A percentile compares a stretch with the other conserved stretches of the same genome.
These are phyloP conservation scores for Lizonia empirigonia DNA, from an alignment of 2,329 filamentous ascomycete genomes.

Conservation along the genomic window DNA sequence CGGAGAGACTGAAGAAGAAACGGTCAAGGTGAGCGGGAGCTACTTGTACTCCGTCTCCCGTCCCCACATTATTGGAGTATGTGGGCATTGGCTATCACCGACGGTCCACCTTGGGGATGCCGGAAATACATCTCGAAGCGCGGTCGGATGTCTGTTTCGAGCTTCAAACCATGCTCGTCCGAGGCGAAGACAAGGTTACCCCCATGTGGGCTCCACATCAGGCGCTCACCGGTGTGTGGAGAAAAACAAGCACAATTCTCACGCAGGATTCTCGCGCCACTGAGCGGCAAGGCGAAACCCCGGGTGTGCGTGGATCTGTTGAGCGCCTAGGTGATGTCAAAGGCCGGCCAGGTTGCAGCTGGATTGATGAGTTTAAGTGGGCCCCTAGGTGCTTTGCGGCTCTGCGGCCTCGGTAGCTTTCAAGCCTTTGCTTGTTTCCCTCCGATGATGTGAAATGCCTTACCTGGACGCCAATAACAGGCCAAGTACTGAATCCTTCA, in stretches of 20 bases:
- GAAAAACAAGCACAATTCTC: constrained; percentile 12
- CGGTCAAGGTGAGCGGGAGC: constrained; percentile 6
- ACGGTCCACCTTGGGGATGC: constrained; percentile 13
- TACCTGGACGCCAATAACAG: constrained; percentile 11
- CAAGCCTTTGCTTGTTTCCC: constrained; percentile 17
- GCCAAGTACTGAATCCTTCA: not conserved
- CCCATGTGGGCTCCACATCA: constrained; percentile 13
- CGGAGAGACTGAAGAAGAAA: constrained; percentile 13
- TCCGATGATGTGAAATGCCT: constrained; percentile 10
- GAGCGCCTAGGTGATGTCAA: constrained; percentile 22
- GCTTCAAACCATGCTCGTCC: constrained; percentile 4
- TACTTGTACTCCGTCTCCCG: constrained; percentile 27
- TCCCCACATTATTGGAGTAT: constrained; percentile 29
- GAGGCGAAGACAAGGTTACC: constrained; percentile 7
- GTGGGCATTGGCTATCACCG: constrained; percentile 19
- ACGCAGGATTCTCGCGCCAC: constrained; percentile 1
- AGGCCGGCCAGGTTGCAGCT: constrained; percentile 14
- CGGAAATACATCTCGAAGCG: constrained; percentile 7
- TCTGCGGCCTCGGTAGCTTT: constrained; percentile 19
- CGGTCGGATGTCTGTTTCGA: constrained; percentile 2
- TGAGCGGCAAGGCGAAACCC: constrained; percentile 9
- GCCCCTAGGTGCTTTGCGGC: constrained; percentile 10
- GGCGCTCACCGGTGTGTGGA: constrained; percentile 22
- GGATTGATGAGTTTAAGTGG: constrained; percentile 15
- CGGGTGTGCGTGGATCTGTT: constrained; percentile 21